These are phyloP conservation scores for Blastobotrys illinoisensis DNA, from an alignment of 1,139 yeast species.

Conservation along the genomic window DNA sequence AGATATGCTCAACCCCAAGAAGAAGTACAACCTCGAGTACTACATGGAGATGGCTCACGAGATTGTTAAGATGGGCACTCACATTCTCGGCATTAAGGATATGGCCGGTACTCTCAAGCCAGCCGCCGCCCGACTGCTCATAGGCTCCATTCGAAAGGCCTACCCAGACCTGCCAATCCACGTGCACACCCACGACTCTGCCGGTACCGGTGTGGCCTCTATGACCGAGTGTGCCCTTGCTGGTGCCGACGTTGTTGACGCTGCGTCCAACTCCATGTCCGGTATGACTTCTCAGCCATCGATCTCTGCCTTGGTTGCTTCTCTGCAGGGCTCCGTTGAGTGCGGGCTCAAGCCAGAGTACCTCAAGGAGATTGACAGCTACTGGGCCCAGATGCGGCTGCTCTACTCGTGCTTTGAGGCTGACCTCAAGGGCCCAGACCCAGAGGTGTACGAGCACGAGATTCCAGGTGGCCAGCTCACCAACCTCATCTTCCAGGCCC, in stretches of 20 bases:
- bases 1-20: conserved; percentile 92
- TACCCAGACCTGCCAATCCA: conserved; percentile 95
- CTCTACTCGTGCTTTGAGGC: conserved; percentile 97
- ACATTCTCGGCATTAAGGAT: conserved; percentile 93
- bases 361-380: conserved; percentile 79
- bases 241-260: conserved; percentile 98
- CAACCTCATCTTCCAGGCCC: conserved; percentile 96
- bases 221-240: conserved; percentile 92
- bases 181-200: conserved; percentile 98
- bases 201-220: conserved; percentile 98
- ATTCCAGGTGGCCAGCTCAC: conserved; percentile 99
- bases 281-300: conserved; percentile 99
- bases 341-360: conserved; percentile 64
- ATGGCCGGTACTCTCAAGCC: conserved; percentile 99
- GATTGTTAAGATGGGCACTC: conserved; percentile 92
- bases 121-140: conserved; percentile 75
- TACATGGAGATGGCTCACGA: conserved; percentile 76
- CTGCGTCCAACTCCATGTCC: conserved; percentile 94
- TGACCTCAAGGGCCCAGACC: conserved; percentile 98
- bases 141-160: conserved; percentile 73
- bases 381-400: conserved; percentile 99
- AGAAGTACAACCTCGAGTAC: conserved; percentile 91
- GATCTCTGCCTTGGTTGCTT: conserved; percentile 84
- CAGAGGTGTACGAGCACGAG: conserved; percentile 96
- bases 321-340: conserved; percentile 79